Conservation (phyloP, 2,329 filamentous ascomycete species). For the Phaeosphaeria sp. region DNA sequence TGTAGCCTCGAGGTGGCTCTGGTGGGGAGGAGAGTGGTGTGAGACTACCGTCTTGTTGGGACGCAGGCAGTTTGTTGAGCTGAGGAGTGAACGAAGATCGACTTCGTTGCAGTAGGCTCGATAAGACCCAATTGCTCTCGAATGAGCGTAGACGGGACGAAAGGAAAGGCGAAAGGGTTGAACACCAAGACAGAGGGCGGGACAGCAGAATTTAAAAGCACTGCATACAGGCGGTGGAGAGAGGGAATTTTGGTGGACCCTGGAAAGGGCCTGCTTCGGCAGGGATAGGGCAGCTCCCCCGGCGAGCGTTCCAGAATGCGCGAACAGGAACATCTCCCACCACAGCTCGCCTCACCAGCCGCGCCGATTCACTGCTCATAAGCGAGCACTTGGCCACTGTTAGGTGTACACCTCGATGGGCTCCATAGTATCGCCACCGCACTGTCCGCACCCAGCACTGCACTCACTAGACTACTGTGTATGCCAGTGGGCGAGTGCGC, state of each 20-base stretch:
- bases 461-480: no score
- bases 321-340: slow-evolving; percentile 22
- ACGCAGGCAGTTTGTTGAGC: slow-evolving; percentile 30
- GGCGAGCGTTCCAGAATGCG: slow-evolving; percentile 20
- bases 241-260: slow-evolving; percentile 25
- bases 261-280: slow-evolving; percentile 16
- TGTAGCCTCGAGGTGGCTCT: background rate
- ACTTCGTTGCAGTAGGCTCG: slow-evolving; percentile 2
- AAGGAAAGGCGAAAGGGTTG: slow-evolving; percentile 9
- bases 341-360: background rate
- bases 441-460: slow-evolving; percentile 25
- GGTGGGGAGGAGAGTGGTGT: slow-evolving; percentile 9
- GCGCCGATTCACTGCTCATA: slow-evolving; percentile 6
- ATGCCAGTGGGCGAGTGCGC: slow-evolving; percentile 12
- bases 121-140: slow-evolving; percentile 4
- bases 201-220: slow-evolving; percentile 27
- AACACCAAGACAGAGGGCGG: slow-evolving; percentile 13
- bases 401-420: slow-evolving; percentile 7
- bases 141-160: slow-evolving; percentile 4
- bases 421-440: slow-evolving; percentile 27
- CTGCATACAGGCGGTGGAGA: slow-evolving; percentile 28
- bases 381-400: slow-evolving; percentile 23
- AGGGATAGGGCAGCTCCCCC: slow-evolving; percentile 16
- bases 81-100: slow-evolving; percentile 6
- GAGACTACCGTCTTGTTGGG: slow-evolving; percentile 28